Percentiles rank a stretch among this genome's conserved stretches.
Conservation (phyloP, 768 basidiomycete genomes). For the Collybiopsis luxurians region DNA sequence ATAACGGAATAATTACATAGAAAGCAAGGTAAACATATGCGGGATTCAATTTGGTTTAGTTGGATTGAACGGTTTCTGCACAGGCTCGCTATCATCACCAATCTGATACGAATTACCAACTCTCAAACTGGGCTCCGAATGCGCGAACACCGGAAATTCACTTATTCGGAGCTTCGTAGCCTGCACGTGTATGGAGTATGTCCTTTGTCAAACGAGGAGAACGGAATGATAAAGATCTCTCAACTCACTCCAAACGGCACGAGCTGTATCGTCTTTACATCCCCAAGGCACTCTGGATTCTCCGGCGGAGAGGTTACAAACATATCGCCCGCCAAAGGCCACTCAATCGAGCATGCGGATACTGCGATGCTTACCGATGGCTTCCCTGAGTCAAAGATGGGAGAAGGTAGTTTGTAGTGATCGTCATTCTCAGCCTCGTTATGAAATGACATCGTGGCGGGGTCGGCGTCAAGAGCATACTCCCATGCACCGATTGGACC, state of each 20-base stretch:
- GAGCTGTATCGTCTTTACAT: slow-evolving; percentile 38
- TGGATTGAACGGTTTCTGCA: no score
- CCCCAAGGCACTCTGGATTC: slow-evolving; percentile 41
- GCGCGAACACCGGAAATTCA: slow-evolving; percentile 37
- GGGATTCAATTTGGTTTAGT: no score
- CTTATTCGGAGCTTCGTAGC: slow-evolving; percentile 38
- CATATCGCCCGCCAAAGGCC: slow-evolving; percentile 44
- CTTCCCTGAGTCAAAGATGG: slow-evolving; percentile 46
- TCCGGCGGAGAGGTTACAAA: slow-evolving; percentile 47
- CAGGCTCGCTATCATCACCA: no score
- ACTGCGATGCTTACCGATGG: slow-evolving; percentile 46
- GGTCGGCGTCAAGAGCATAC: slow-evolving; percentile 56
- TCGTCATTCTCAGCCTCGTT: slow-evolving; percentile 23
- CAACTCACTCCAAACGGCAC: slow-evolving; percentile 47
- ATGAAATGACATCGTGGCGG: slow-evolving; percentile 36
- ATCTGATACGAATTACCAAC: no score
- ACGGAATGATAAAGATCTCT: not conserved
- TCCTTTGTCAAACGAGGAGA: not conserved
- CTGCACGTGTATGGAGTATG: slow-evolving; percentile 14
- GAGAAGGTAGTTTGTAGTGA: slow-evolving; percentile 38
- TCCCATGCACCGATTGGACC: slow-evolving; percentile 48
- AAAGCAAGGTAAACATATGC: no score
- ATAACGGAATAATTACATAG: no score
- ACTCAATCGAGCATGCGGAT: slow-evolving; percentile 46
- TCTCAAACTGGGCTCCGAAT: no score